phyloP scores from a whole-genome alignment of 2,329 filamentous ascomycete species.

The Trichoderma hamatum region DNA sequence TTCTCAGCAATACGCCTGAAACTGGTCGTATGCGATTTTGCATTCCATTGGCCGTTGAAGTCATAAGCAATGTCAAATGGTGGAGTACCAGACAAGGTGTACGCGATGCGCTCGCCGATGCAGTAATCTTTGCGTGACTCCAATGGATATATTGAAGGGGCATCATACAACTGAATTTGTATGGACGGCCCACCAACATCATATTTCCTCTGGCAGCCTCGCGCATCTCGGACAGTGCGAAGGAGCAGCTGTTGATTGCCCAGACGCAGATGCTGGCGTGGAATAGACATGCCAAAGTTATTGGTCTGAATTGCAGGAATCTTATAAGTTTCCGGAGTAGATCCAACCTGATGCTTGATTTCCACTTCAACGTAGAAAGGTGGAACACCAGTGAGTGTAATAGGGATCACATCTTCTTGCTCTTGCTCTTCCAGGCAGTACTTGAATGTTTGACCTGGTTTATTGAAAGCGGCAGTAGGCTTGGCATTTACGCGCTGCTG shows the following conservation, averaged over 20 bases:
- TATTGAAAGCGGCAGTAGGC: constrained; percentile 78
- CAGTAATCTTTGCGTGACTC: constrained; percentile 88
- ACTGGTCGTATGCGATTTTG: constrained; percentile 74
- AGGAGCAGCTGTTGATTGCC: constrained; percentile 90
- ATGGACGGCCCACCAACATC: constrained; percentile 74
- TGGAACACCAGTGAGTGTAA: constrained; percentile 78
- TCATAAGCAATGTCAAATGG: constrained; percentile 93
- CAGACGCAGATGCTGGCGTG: constrained; percentile 79
- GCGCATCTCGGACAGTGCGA: constrained; percentile 83
- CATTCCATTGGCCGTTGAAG: constrained; percentile 82
- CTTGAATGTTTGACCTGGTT: constrained; percentile 91
- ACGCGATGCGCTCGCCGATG: constrained; percentile 91
- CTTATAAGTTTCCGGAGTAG: constrained; percentile 77
- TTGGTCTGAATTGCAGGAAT: constrained; percentile 78
- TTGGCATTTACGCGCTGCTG: constrained; percentile 83
- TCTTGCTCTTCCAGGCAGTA: constrained; percentile 86
- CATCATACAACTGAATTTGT: constrained; percentile 89
- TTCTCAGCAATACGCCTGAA: constrained; percentile 94
- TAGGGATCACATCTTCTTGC: constrained; percentile 83
- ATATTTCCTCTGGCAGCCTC: constrained; percentile 81
- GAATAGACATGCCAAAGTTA: constrained; percentile 79
- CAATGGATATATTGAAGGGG: constrained; percentile 85
- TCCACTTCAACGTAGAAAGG: constrained; percentile 92
- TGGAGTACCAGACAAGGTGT: constrained; percentile 84
- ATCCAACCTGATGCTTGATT: constrained; percentile 85